Evolutionary conservation across 495 filamentous ascomycete genomes (phyloP).

Genomic region (Xylaria scruposa): DNA sequence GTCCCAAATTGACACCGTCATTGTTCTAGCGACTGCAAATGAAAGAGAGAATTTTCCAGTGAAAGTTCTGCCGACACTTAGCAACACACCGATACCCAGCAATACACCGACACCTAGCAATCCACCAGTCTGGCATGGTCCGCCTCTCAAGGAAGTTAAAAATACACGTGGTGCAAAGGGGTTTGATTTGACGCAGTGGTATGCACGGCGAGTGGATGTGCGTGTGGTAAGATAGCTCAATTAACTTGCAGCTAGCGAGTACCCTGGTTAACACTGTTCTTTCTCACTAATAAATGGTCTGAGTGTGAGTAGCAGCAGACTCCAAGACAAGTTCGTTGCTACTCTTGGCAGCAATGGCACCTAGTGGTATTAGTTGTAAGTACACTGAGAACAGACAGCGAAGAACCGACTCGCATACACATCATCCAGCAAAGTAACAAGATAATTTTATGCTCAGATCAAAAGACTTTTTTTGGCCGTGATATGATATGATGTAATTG

Average conservation of each 20-base stretch:
- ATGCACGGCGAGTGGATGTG: background rate
- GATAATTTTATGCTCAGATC: no score
- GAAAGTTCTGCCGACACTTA: background rate
- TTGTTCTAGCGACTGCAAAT: background rate
- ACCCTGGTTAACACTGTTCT: background rate
- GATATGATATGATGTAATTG: background rate
- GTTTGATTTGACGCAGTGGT: background rate
- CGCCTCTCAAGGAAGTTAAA: background rate
- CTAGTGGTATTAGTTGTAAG: no score
- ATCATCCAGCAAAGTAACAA: no score
- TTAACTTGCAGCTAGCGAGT: background rate
- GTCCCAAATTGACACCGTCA: background rate
- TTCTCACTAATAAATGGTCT: background rate
- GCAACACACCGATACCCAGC: background rate
- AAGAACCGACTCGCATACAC: no score
- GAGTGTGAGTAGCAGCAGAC: no score
- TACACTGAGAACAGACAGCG: no score
- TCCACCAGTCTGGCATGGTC: background rate
- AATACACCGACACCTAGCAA: background rate
- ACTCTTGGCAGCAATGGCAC: no score
- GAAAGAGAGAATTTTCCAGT: background rate
- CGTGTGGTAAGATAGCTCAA: background rate
- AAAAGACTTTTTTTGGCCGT: no score
- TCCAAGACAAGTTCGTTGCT: no score
- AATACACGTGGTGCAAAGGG: background rate